Evolutionary conservation across 2,329 filamentous ascomycete genomes (phyloP).

Genomic region (Xylariomycetidae sp.): DNA sequence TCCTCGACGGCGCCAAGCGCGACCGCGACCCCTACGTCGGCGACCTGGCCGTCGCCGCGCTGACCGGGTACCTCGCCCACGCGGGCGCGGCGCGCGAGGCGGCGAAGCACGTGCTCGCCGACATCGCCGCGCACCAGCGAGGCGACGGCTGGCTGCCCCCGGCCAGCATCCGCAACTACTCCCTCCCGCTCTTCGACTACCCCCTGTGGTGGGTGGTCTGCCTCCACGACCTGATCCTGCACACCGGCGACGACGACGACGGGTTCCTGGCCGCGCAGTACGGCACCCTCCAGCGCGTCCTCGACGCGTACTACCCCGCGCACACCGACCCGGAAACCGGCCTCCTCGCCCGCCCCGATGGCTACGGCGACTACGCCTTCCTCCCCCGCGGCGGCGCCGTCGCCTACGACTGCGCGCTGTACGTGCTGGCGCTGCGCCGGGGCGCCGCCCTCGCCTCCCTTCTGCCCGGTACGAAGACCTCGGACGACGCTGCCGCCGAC

Average conservation of each 20-base stretch:
- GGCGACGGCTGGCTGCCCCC: slow-evolving; percentile 49
- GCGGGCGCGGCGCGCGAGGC: slow-evolving; percentile 33
- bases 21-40: slow-evolving; percentile 49
- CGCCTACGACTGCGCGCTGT: slow-evolving; percentile 48
- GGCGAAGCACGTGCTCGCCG: slow-evolving; percentile 40
- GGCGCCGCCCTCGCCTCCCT: slow-evolving; percentile 36
- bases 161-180: slow-evolving; percentile 44
- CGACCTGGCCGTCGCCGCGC: slow-evolving; percentile 41
- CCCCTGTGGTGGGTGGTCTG: slow-evolving; percentile 47
- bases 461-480: too few species aligned
- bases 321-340: slow-evolving; percentile 33
- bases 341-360: slow-evolving; percentile 36
- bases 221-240: slow-evolving; percentile 42
- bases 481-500: slow-evolving; percentile 17
- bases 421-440: slow-evolving; percentile 38
- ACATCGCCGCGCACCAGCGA: slow-evolving; percentile 42
- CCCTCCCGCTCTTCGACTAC: slow-evolving; percentile 44
- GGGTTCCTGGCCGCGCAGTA: slow-evolving; percentile 39
- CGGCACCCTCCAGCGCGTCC: slow-evolving; percentile 29
- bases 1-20: slow-evolving; percentile 45
- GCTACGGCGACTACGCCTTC: slow-evolving; percentile 48
- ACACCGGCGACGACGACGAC: slow-evolving; percentile 39
- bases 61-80: slow-evolving; percentile 44
- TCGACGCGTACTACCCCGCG: slow-evolving; percentile 41
- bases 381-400: slow-evolving; percentile 39